A percentile compares a stretch with the other conserved stretches of the same genome.
These are phyloP conservation scores for Aspergillus clavatus DNA, from an alignment of 2,329 filamentous ascomycete species.

Conservation along the genomic window DNA sequence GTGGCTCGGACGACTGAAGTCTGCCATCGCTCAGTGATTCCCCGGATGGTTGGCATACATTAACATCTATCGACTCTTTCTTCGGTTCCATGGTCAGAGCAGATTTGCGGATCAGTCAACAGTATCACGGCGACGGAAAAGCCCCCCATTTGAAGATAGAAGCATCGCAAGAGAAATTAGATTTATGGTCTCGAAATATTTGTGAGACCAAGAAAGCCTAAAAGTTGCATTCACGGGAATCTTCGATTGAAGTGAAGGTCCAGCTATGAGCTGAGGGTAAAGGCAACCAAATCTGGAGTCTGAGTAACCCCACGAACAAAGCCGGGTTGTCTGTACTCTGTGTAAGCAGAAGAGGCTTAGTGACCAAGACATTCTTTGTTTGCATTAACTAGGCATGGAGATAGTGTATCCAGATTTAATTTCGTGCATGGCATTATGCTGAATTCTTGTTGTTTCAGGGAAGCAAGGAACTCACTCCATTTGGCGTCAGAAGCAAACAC, in stretches of 20 bases:
- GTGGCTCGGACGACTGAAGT: not conserved
- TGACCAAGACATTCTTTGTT: not conserved
- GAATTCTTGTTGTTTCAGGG: not conserved
- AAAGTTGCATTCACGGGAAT: not conserved
- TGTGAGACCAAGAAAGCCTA: not conserved
- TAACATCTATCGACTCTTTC: not conserved
- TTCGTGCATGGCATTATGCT: not conserved
- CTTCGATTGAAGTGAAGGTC: not conserved
- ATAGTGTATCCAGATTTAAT: not conserved
- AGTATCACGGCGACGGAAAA: not conserved
- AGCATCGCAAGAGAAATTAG: not conserved
- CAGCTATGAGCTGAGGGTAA: not conserved
- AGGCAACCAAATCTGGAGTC: not conserved
- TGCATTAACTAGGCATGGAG: not conserved
- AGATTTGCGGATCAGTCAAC: not conserved
- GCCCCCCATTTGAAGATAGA: not conserved
- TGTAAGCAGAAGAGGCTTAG: not conserved
- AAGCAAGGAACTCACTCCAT: not conserved
- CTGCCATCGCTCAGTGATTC: not conserved
- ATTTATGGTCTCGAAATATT: not conserved
- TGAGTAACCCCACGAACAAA: not conserved
- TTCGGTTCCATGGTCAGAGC: not conserved
- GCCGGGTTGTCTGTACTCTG: not conserved
- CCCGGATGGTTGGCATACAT: not conserved
- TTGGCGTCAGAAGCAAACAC: no score